These are phyloP conservation scores for Phytophthora idaei DNA, from an alignment of 352 stramenopile species.

Conservation along the genomic window DNA sequence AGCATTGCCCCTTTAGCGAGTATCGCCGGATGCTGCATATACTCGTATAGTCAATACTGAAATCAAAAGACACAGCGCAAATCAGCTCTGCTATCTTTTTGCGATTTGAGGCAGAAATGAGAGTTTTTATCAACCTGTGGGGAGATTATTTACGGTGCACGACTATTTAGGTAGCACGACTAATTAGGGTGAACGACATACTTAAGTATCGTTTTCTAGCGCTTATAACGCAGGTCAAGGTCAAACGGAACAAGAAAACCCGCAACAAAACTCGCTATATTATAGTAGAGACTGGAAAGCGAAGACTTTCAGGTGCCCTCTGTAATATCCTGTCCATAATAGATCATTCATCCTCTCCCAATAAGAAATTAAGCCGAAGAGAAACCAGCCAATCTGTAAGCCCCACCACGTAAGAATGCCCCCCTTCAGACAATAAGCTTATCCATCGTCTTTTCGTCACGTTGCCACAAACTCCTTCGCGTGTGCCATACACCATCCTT, in stretches of 20 bases:
- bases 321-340: conserved; percentile 37
- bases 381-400: not conserved
- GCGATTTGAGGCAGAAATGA: too few relatives aligned
- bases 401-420: too few relatives aligned
- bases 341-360: conserved; percentile 29
- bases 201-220: too few relatives aligned
- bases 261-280: conserved; percentile 34
- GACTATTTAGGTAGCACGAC: too few relatives aligned
- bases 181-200: too few relatives aligned
- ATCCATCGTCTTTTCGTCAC: conserved; percentile 30
- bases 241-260: not conserved
- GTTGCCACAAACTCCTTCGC: conserved; percentile 75
- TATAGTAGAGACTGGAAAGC: conserved; percentile 5
- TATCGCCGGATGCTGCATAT: too few relatives aligned
- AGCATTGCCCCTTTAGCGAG: too few relatives aligned
- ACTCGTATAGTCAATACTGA: too few relatives aligned
- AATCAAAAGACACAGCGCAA: too few relatives aligned
- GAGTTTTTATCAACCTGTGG: too few relatives aligned
- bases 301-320: not conserved
- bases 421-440: conserved; percentile 16
- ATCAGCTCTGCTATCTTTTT: too few relatives aligned
- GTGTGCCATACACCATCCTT: conserved; percentile 90
- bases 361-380: conserved; percentile 39
- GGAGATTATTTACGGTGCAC: too few relatives aligned
- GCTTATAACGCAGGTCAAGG: not conserved